phyloP scores from a whole-genome alignment of 2,329 filamentous ascomycete species.

The Epichloe hybrida region DNA sequence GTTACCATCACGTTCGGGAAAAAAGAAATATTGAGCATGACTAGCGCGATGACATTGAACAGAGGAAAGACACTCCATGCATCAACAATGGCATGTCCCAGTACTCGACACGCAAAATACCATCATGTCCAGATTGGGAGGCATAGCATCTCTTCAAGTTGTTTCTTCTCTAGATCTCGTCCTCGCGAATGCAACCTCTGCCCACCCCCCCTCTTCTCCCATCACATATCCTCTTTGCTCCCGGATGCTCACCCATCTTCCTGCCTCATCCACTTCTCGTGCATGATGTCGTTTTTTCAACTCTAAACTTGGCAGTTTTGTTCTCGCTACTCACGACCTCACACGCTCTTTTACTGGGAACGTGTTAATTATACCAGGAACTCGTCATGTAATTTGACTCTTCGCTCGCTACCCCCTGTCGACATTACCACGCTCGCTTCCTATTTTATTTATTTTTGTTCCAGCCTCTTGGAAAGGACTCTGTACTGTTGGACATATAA shows the following conservation, averaged over 20 bases:
- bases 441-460: not conserved
- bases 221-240: not conserved
- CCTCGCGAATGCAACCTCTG: not conserved
- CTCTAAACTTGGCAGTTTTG: not conserved
- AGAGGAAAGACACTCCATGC: not conserved
- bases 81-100: not conserved
- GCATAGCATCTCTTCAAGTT: not conserved
- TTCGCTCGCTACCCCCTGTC: not conserved
- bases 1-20: not conserved
- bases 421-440: not conserved
- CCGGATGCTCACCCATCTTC: no score
- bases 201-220: not conserved
- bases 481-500: not conserved
- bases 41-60: not conserved
- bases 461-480: not conserved
- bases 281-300: not conserved
- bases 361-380: no score
- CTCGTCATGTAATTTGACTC: not conserved
- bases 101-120: not conserved
- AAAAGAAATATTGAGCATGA: not conserved
- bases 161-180: not conserved
- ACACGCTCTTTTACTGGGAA: not conserved
- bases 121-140: not conserved
- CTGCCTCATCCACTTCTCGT: not conserved
- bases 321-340: not conserved